Evolutionary conservation across 2,329 filamentous ascomycete genomes (phyloP).

Genomic region (Chlorencoelia australis): DNA sequence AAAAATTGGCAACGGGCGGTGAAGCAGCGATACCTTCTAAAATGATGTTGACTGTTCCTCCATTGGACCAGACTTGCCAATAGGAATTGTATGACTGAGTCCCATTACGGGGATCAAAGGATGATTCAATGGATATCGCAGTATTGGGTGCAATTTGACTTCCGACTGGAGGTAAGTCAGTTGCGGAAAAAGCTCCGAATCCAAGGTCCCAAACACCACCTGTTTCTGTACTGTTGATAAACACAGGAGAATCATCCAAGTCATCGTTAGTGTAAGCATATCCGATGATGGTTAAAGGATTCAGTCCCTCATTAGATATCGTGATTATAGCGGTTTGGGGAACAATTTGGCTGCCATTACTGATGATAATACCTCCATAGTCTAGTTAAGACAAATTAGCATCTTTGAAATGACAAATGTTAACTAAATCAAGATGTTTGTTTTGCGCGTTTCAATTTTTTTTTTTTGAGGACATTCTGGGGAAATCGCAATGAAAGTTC

Average conservation of each 20-base stretch:
- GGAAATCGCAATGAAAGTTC: no score
- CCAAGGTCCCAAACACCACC: constrained; percentile 20
- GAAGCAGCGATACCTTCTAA: constrained; percentile 24
- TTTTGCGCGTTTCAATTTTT: no score
- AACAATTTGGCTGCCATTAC: constrained; percentile 7
- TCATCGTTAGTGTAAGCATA: constrained; percentile 25
- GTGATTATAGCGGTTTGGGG: constrained; percentile 23
- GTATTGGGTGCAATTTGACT: constrained; percentile 19
- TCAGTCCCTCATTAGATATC: constrained; percentile 27
- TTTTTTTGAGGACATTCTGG: constrained; percentile 31
- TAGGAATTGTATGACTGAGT: constrained; percentile 24
- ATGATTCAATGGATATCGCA: constrained; percentile 20
- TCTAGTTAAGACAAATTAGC: no score
- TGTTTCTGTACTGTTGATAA: constrained; percentile 17
- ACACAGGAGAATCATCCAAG: constrained; percentile 14
- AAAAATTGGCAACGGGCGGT: constrained; percentile 22
- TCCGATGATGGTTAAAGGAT: constrained; percentile 25
- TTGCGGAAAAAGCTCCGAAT: constrained; percentile 12
- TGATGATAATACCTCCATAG: constrained; percentile 3
- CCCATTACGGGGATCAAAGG: constrained; percentile 23
- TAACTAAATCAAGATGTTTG: constrained; percentile 23
- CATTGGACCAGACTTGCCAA: constrained; percentile 25
- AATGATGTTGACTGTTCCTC: constrained; percentile 21
- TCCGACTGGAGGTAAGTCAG: constrained; percentile 19
- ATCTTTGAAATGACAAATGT: no score